phyloP scores from a whole-genome alignment of 495 filamentous ascomycete genomes.

The Aeminium ludgeri region DNA sequence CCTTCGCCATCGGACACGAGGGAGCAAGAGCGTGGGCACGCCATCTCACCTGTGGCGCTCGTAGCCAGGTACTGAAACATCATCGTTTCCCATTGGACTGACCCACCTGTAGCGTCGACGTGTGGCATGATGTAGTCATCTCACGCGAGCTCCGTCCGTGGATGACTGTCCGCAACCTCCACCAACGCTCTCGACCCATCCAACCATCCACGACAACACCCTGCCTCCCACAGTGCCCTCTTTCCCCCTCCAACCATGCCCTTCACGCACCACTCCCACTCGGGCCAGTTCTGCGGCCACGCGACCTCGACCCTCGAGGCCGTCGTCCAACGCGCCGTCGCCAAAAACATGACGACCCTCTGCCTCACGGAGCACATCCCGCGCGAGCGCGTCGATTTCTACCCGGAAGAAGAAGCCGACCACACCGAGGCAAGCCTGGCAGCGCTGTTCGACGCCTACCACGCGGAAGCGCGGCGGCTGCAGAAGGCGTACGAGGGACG shows the following conservation, averaged over 20 bases:
- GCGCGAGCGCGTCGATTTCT: slow-evolving; percentile 58
- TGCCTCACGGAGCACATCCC: slow-evolving; percentile 97
- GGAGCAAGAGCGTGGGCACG: no score
- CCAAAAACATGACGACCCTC: slow-evolving; percentile 59
- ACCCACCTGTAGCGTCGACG: no score
- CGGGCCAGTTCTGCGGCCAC: slow-evolving; percentile 91
- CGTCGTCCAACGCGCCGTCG: slow-evolving; percentile 64
- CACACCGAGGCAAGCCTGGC: slow-evolving; percentile 31
- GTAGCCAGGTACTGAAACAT: no score
- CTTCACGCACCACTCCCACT: slow-evolving; percentile 97
- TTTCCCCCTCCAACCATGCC: slow-evolving; percentile 43
- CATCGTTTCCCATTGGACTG: no score
- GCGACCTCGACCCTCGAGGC: slow-evolving; percentile 71
- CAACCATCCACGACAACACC: no score
- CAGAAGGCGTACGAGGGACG: slow-evolving; percentile 47
- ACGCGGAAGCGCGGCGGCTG: slow-evolving; percentile 52
- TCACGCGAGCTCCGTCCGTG: no score
- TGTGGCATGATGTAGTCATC: no score
- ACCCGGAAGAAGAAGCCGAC: slow-evolving; percentile 62
- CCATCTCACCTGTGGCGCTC: no score
- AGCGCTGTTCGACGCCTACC: slow-evolving; percentile 51
- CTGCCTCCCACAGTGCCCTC: no score
- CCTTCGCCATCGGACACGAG: no score
- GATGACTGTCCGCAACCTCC: no score
- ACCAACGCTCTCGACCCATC: no score